These are phyloP conservation scores for Ligustrum vulgare DNA, from an alignment of 257 asterid genomes.

Conservation along the genomic window DNA sequence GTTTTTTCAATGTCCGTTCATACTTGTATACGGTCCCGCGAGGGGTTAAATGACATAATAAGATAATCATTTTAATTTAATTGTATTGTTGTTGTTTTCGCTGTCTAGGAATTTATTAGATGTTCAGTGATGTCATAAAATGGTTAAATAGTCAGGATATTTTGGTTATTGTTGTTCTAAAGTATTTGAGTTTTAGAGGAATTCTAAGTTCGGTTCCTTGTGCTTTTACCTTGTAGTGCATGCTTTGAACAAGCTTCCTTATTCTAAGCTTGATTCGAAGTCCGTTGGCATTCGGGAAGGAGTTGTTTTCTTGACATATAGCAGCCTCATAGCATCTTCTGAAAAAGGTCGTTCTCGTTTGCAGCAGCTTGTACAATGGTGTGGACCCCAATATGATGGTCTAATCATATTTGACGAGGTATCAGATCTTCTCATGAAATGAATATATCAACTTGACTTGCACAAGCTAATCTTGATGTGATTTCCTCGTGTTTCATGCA, in stretches of 20 bases:
- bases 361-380: conserved; percentile 96
- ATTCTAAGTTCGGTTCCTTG: conserved; percentile 24
- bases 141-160: not conserved
- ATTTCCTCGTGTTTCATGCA: conserved; percentile 22
- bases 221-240: conserved; percentile 66
- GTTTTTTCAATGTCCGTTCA: conserved; percentile 8
- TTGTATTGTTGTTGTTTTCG: not conserved
- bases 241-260: conserved; percentile 97
- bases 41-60: not conserved
- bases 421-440: conserved; percentile 20
- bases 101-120: not conserved
- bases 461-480: conserved; percentile 21
- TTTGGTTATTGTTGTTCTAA: conserved; percentile 1
- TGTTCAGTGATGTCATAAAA: not conserved
- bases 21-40: not conserved
- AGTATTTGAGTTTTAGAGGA: conserved; percentile 9
- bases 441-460: conserved; percentile 16
- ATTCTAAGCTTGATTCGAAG: conserved; percentile 94
- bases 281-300: conserved; percentile 85
- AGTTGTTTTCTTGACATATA: conserved; percentile 91
- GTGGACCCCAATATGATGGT: conserved; percentile 74
- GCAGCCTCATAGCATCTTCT: conserved; percentile 97
- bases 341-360: conserved; percentile 94
- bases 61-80: not conserved
- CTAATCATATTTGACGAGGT: conserved; percentile 95